Evolutionary conservation across 331 rosid genomes (phyloP).

Genomic region (Saraca asoca): DNA sequence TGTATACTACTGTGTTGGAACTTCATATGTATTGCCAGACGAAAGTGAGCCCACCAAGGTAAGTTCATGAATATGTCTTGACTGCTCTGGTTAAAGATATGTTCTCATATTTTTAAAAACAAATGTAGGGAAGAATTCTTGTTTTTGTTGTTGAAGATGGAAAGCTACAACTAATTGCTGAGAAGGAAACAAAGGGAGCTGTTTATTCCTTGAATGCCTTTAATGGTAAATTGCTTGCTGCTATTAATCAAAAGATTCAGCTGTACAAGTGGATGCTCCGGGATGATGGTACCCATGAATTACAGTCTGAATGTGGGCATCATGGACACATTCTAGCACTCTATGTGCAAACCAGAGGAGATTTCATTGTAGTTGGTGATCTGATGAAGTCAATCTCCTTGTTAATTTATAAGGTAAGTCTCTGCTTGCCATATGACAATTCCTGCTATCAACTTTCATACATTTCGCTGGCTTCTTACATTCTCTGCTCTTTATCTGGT

Average conservation of each 20-base stretch:
- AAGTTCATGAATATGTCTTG: constrained; percentile 24
- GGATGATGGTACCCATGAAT: constrained; percentile 82
- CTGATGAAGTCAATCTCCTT: constrained; percentile 88
- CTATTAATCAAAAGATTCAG: constrained; percentile 90
- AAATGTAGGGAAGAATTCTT: constrained; percentile 83
- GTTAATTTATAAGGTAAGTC: constrained; percentile 83
- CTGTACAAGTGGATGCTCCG: constrained; percentile 91
- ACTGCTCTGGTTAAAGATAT: constrained; percentile 15
- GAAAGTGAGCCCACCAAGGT: constrained; percentile 93
- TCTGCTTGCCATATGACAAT: neutral
- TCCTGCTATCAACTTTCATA: neutral
- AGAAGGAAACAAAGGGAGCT: constrained; percentile 94
- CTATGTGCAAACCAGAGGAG: constrained; percentile 82
- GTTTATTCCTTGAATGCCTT: constrained; percentile 85
- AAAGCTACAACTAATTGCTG: constrained; percentile 82
- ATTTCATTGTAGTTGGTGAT: constrained; percentile 86
- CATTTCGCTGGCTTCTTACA: neutral
- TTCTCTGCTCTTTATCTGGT: neutral
- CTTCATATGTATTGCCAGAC: constrained; percentile 85
- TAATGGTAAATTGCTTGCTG: constrained; percentile 88
- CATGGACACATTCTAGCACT: constrained; percentile 93
- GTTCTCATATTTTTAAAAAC: constrained; percentile 9
- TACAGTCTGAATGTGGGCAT: constrained; percentile 94
- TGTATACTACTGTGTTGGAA: constrained; percentile 88
- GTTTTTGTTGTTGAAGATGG: constrained; percentile 90